A percentile compares a stretch with the other conserved stretches of the same genome.
Conservation (phyloP, 352 stramenopile species). For the Globisporangium mamillatum region DNA sequence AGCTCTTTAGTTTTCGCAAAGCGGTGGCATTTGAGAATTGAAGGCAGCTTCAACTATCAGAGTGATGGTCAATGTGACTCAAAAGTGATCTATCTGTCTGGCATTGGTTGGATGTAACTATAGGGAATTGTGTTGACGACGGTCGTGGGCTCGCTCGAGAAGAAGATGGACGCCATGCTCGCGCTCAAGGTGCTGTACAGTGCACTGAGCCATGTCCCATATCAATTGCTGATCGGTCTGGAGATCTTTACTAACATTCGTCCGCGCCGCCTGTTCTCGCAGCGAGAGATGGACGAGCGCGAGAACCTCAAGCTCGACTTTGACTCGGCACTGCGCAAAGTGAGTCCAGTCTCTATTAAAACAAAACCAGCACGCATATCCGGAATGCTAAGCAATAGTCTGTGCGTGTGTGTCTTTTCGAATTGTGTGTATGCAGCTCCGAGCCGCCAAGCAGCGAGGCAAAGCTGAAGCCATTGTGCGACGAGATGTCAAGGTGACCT, state of each 20-base stretch:
- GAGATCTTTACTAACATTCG: neutral
- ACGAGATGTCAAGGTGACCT: slow-evolving; percentile 27
- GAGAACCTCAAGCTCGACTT: slow-evolving; percentile 34
- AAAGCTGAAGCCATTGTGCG: slow-evolving; percentile 27
- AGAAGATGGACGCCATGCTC: slow-evolving; percentile 35
- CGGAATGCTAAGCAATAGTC: neutral
- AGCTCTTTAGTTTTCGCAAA: neutral
- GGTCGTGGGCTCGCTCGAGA: slow-evolving; percentile 32
- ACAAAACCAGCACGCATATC: too few relatives aligned
- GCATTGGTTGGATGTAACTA: neutral
- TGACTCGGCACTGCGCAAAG: slow-evolving; percentile 29
- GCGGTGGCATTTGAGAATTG: neutral
- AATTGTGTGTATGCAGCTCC: slow-evolving; percentile 16
- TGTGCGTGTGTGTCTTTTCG: neutral
- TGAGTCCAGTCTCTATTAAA: neutral
- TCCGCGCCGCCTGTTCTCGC: neutral
- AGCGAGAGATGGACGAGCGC: slow-evolving; percentile 30
- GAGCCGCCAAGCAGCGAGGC: slow-evolving; percentile 19
- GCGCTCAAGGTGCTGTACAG: slow-evolving; percentile 21
- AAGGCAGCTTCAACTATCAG: neutral
- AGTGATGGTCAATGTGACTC: slow-evolving; percentile 1
- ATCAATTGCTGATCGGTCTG: too few relatives aligned
- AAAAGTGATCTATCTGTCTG: neutral
- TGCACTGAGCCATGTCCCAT: neutral
- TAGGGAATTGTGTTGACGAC: slow-evolving; percentile 31